phyloP scores from a whole-genome alignment of 768 basidiomycete species.

The Lentinula edodes region DNA sequence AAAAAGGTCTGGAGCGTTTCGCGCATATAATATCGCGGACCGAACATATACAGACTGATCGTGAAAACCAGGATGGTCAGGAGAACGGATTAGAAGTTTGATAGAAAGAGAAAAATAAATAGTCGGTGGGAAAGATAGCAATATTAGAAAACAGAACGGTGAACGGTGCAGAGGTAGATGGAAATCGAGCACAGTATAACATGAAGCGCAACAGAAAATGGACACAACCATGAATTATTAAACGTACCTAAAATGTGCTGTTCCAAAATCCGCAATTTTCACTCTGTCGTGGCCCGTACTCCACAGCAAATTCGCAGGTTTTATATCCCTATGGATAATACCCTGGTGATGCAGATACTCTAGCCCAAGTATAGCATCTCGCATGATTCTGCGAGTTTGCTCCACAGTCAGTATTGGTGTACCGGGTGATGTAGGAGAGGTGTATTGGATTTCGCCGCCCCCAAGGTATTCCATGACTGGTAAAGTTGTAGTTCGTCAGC shows the following conservation, averaged over 20 bases:
- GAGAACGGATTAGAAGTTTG: not conserved
- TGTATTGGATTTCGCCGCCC: constrained; percentile 95
- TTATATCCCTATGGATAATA: constrained; percentile 99
- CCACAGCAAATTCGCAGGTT: constrained; percentile 95
- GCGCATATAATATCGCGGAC: no score
- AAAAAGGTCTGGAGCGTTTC: no score
- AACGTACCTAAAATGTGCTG: constrained; percentile 73
- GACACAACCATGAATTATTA: not conserved
- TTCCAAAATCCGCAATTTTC: constrained; percentile 98
- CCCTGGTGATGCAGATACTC: constrained; percentile 97
- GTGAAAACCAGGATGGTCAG: no score
- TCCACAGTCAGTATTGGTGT: constrained; percentile 76
- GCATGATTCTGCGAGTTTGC: constrained; percentile 82
- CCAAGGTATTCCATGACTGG: constrained; percentile 94
- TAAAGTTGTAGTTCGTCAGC: constrained; percentile 6
- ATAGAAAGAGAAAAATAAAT: not conserved
- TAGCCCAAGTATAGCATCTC: constrained; percentile 90
- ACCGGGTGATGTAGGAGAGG: constrained; percentile 39
- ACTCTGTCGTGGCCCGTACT: constrained; percentile 80
- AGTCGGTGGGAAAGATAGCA: not conserved
- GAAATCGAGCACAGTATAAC: no score
- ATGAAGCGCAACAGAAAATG: not conserved
- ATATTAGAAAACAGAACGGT: no score
- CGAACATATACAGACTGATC: no score
- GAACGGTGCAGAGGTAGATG: no score